Evolutionary conservation across 1,139 yeast species (phyloP), one percentile per base, ranked within the genome.

Genomic region (Meyerozyma elateridarum): DNA sequence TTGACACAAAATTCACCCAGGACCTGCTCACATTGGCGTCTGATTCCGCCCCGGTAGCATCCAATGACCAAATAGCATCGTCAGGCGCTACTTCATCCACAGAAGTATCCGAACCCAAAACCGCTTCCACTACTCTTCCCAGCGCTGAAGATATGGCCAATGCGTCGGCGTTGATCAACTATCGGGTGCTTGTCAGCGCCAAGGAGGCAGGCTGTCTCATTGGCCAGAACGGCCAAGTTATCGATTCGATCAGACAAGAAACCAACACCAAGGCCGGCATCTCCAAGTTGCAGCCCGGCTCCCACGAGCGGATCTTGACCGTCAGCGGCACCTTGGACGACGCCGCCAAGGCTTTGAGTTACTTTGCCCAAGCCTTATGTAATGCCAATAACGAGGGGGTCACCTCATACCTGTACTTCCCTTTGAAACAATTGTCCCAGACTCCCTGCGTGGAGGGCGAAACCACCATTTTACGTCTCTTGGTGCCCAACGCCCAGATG

Each of bases 131-230:
- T 20, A 36, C 48, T 19, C 51, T 59, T 39, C 67, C 68, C 2
- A 51, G 61, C 22, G 39, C 59, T 33, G 51, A 51, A 25, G 61
- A 57, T 33, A 49, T 45, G 29, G 44, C 57, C 16, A 53, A 56
- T 38, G 51, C 57, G 7, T 48, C 60, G 9, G 64, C 69, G 5
- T 62, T 74, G 36, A 70, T 75, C 38, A 76, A 76, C 36, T 72
- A 66, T 51, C 70, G 96, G 44, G 75, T 88, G 2, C 66, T 88
- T 28, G 85, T 88, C 15, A 77, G 93, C 8, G 77, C 93, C 36
- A 84, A 83, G 52, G 96, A 88, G 57, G 89, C 95, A 9, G 96
- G 96, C 13, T 84, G 89, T 41, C 77, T 88, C 41, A 88, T 88
- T 49, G 96, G 96, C 29, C 85, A 84, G 48, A 82, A 78, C 45